These are phyloP conservation scores for Sclerotinia subarctica DNA, from an alignment of 2,329 filamentous ascomycete genomes.

Conservation along the genomic window DNA sequence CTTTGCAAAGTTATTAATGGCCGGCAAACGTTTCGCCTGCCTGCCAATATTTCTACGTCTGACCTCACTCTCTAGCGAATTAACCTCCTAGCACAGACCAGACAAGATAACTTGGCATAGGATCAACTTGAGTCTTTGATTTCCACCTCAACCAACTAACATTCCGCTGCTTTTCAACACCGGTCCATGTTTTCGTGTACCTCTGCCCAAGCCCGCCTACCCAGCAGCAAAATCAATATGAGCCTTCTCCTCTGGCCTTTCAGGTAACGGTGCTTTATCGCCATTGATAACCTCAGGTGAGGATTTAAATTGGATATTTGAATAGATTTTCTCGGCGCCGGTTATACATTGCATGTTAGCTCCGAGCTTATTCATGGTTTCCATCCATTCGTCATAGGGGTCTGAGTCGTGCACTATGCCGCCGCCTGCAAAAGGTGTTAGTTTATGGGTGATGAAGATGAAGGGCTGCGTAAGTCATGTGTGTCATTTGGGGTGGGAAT, in stretches of 20 bases:
- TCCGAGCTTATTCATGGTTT: conserved; percentile 94
- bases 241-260: conserved; percentile 19
- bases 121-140: not conserved
- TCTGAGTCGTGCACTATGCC: conserved; percentile 95
- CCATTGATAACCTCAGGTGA: not conserved
- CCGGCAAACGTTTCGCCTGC: not conserved
- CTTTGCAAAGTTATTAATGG: not conserved
- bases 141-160: not conserved
- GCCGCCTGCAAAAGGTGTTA: conserved; percentile 52
- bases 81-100: not conserved
- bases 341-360: conserved; percentile 88
- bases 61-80: not conserved
- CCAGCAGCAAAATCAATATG: conserved; percentile 32
- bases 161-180: not conserved
- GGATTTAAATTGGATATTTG: conserved; percentile 25
- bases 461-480: not conserved
- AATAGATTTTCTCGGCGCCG: conserved; percentile 65
- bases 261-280: conserved; percentile 5
- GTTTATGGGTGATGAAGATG: not conserved
- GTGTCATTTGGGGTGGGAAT: not conserved
- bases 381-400: conserved; percentile 85
- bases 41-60: not conserved
- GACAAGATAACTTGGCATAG: not conserved
- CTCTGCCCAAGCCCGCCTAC: conserved; percentile 2
- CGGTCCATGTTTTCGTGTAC: not conserved